phyloP scores from a whole-genome alignment of 805 yeast species.

The Isabelozyma rhagii region DNA sequence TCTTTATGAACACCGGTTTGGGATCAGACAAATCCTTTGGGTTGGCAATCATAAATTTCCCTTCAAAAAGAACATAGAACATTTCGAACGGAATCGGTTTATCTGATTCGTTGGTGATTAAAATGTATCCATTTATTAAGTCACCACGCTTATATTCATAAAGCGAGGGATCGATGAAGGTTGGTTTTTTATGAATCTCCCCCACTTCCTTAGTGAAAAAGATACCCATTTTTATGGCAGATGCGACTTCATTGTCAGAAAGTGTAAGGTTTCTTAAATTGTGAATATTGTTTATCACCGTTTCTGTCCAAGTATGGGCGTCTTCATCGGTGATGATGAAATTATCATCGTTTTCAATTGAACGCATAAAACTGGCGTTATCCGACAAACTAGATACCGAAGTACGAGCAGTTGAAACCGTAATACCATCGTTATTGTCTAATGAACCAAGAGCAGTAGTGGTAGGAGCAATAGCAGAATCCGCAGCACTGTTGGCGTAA shows the following conservation, averaged over 20 bases:
- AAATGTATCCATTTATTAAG: slow-evolving; percentile 54
- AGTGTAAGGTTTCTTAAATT: slow-evolving; percentile 29
- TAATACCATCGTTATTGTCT: neutral
- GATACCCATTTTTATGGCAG: slow-evolving; percentile 22
- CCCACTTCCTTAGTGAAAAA: slow-evolving; percentile 35
- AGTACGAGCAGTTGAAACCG: neutral
- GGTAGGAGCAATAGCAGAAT: slow-evolving; percentile 2
- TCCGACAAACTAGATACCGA: neutral
- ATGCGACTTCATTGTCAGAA: slow-evolving; percentile 22
- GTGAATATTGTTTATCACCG: slow-evolving; percentile 36
- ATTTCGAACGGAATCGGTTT: slow-evolving; percentile 54
- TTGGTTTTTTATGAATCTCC: slow-evolving; percentile 21
- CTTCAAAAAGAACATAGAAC: slow-evolving; percentile 59
- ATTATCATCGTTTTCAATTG: neutral
- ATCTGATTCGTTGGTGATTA: slow-evolving; percentile 38
- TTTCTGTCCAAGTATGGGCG: slow-evolving; percentile 31
- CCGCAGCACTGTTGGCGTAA: slow-evolving; percentile 9
- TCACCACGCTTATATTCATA: slow-evolving; percentile 68
- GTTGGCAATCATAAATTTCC: slow-evolving; percentile 31
- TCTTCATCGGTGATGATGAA: slow-evolving; percentile 34
- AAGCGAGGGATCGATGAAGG: slow-evolving; percentile 25
- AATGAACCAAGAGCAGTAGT: neutral
- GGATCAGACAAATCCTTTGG: slow-evolving; percentile 7
- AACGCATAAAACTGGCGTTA: neutral
- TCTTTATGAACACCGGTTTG: slow-evolving; percentile 16